Evolutionary conservation across 179 eudicot genomes (phyloP).

Genomic region (Actinidia chinensis): DNA sequence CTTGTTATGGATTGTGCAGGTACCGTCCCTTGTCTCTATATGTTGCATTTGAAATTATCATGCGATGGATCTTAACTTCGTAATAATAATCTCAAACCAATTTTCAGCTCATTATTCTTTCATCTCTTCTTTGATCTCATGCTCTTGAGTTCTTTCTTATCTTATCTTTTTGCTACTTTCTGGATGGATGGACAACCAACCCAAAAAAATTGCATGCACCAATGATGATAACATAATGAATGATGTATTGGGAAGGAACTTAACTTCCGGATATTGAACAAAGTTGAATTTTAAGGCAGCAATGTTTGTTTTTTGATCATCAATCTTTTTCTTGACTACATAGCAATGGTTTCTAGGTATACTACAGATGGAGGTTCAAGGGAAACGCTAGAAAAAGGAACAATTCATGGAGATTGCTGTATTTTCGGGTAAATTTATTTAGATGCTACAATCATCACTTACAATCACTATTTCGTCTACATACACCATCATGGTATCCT

Average conservation of each 20-base stretch:
- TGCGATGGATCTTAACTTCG: background rate
- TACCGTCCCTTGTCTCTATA: background rate
- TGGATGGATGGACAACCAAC: background rate
- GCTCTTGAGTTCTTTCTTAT: background rate
- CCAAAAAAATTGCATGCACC: background rate
- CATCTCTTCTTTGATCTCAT: background rate
- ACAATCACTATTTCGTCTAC: no score
- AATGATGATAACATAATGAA: slow-evolving; percentile 2
- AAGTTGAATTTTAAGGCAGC: background rate
- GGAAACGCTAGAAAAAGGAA: slow-evolving; percentile 83
- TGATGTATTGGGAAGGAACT: background rate
- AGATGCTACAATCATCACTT: background rate
- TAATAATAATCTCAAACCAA: background rate
- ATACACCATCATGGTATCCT: no score
- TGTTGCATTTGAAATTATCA: background rate
- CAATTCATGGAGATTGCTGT: slow-evolving; percentile 66
- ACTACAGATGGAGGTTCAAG: slow-evolving; percentile 93
- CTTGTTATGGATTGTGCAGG: background rate
- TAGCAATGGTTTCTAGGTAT: slow-evolving; percentile 50
- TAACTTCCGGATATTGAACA: background rate
- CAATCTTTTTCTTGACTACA: slow-evolving; percentile 10
- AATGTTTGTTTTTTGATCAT: background rate
- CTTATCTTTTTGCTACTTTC: background rate
- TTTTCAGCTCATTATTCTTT: background rate
- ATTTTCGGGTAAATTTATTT: slow-evolving; percentile 58